Evolutionary conservation across 805 yeast genomes (phyloP), one percentile per base, ranked within the genome.

Genomic region (Lipomyces mesembrius): DNA sequence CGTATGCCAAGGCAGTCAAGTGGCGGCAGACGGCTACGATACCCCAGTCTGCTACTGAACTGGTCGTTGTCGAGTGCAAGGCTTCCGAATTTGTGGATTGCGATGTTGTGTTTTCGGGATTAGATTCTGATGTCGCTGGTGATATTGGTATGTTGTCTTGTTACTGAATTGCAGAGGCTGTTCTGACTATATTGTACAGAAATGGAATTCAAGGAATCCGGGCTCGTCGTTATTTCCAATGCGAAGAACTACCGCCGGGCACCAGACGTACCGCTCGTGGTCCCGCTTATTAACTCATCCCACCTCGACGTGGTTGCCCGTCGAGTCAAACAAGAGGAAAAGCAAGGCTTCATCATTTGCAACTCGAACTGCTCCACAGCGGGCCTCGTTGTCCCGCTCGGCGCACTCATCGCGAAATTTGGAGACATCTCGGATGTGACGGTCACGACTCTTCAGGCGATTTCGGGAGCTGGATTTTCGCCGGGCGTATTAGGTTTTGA

Each of bases 341-440:
- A 81, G 76, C 87, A 88, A 3, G 99, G 99, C 57, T 91, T 85
- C 79, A 89, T 92, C 72, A 88, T 94, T 57, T 95, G 99, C 81
- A 95, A 94, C 76, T 93, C 98, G 67, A 95, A 95, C 83, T 95
- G 99, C 82, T 93, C 98, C 59, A 95, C 99, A 49, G 99, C 98
- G 3, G 98, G 98, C 54, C 83, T 95, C 65, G 98, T 95, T 25
- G 97, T 97, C 14, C 98, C 98, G 59, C 83, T 95, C 77, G 92
- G 91, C 77, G 98, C 99, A n/a, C 83, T 95, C 74, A 90, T 89
- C 61, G 97, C 92, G 67, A 79, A 82, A 60, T 94, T 91, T 76
- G 99, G 98, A 59, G 98, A 98, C 57, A 85, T 95, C 67, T 93
- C 91, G 66, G 84, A 88, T 29, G 84, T 94, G 73, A 88, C 97